phyloP scores from a whole-genome alignment of 495 filamentous ascomycete species.

The Aspergillus sclerotioniger region DNA sequence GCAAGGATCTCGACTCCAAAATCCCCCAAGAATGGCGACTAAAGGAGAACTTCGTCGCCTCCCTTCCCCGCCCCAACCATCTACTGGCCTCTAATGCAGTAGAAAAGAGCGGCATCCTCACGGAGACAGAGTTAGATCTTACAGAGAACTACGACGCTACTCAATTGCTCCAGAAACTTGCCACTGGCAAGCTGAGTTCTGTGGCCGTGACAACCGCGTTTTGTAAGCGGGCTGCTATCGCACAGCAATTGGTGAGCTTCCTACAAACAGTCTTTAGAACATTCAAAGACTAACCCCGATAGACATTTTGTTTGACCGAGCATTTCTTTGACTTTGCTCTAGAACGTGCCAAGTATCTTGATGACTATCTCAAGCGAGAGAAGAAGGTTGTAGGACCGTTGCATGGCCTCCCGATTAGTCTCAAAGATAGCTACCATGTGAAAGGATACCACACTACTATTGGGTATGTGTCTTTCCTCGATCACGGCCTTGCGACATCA shows the following conservation, averaged over 20 bases:
- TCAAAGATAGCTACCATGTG: slow-evolving; percentile 62
- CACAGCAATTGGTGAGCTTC: slow-evolving; percentile 39
- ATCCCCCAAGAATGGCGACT: slow-evolving; percentile 32
- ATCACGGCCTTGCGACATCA: slow-evolving; percentile 37
- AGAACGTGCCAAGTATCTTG: slow-evolving; percentile 41
- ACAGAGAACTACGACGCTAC: neutral
- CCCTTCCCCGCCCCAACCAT: slow-evolving; percentile 10
- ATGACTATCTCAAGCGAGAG: slow-evolving; percentile 35
- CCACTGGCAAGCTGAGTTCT: neutral
- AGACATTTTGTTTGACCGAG: slow-evolving; percentile 45
- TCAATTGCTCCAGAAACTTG: neutral
- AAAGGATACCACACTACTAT: slow-evolving; percentile 40
- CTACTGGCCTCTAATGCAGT: slow-evolving; percentile 22
- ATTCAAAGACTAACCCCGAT: slow-evolving; percentile 1
- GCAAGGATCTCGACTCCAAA: slow-evolving; percentile 22
- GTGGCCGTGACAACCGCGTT: neutral
- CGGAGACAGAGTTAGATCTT: slow-evolving; percentile 9
- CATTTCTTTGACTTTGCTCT: slow-evolving; percentile 39
- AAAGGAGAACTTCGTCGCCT: slow-evolving; percentile 1
- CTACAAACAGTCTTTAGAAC: slow-evolving; percentile 39
- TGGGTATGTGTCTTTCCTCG: slow-evolving; percentile 47
- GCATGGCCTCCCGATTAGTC: slow-evolving; percentile 60
- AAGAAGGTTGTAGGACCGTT: slow-evolving; percentile 53
- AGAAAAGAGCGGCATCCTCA: slow-evolving; percentile 22
- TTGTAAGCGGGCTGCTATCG: neutral